A percentile compares a stretch with the other conserved stretches of the same genome.
Conservation (phyloP, 192 early-diverging fungal genomes). For the Podila epigama region DNA sequence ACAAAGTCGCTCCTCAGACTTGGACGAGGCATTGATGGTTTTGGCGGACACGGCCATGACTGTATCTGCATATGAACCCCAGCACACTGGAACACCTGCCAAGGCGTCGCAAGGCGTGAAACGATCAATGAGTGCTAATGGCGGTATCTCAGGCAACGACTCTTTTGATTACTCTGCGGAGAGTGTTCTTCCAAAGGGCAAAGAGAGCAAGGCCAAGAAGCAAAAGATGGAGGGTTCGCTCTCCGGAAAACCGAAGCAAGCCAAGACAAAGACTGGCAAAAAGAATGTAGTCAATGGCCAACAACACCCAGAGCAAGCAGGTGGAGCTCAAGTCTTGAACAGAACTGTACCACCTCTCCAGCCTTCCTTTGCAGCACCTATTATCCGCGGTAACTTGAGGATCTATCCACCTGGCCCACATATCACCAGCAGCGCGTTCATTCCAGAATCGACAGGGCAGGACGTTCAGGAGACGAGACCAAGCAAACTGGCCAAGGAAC, state of each 20-base stretch:
- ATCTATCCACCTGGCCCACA: conserved; percentile 47
- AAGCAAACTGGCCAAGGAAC: background rate
- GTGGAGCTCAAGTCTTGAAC: background rate
- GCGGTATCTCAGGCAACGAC: background rate
- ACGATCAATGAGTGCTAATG: background rate
- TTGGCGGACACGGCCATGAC: conserved; percentile 46
- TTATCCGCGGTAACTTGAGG: conserved; percentile 44
- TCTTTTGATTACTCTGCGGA: too few relatives aligned
- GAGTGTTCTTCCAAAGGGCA: conserved; percentile 6
- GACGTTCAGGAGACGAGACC: background rate
- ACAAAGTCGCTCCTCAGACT: conserved; percentile 31
- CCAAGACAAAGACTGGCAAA: background rate
- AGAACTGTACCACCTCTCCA: background rate
- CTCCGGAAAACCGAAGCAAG: background rate
- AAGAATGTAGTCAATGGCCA: background rate
- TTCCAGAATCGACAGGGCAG: background rate
- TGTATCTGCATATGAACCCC: conserved; percentile 3
- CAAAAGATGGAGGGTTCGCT: conserved; percentile 12
- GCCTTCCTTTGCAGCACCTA: conserved; percentile 21
- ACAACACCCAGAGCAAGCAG: background rate
- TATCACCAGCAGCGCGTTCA: conserved; percentile 2
- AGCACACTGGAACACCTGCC: background rate
- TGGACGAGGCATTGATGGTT: conserved; percentile 45
- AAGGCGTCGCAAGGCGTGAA: background rate
- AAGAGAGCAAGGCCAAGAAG: conserved; percentile 20